A percentile compares a stretch with the other conserved stretches of the same genome.
phyloP scores from a whole-genome alignment of 441 rosid species.

The Erodium trifolium region DNA sequence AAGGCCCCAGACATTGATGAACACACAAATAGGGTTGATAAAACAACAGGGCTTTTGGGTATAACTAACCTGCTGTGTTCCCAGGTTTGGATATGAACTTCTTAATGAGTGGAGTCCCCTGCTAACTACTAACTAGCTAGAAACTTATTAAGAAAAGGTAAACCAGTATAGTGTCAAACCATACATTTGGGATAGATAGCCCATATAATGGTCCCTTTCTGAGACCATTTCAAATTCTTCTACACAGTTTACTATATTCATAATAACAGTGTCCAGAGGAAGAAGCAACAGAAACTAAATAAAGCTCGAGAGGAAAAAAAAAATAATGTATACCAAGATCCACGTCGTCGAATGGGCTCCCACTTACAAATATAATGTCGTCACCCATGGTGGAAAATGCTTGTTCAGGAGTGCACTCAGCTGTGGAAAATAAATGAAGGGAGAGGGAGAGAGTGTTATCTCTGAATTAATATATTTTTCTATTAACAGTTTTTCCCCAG shows the following conservation, averaged over 20 bases:
- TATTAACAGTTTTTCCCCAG: background rate
- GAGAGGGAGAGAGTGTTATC: background rate
- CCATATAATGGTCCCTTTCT: background rate
- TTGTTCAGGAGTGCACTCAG: constrained; percentile 94
- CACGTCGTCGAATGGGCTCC: constrained; percentile 88
- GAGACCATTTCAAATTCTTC: background rate
- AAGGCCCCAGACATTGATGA: no score
- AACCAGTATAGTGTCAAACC: background rate
- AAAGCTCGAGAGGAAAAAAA: background rate
- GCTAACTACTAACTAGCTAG: background rate
- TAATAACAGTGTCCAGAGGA: background rate
- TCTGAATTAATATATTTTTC: constrained; percentile 3
- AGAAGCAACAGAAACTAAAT: background rate
- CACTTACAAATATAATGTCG: constrained; percentile 85
- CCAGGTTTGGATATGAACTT: no score
- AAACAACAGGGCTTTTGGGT: no score
- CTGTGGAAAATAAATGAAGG: constrained; percentile 32
- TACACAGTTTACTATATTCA: background rate
- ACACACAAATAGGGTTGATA: no score
- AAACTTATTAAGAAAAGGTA: background rate
- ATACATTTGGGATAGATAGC: no score
- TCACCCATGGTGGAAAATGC: constrained; percentile 92
- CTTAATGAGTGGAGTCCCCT: no score
- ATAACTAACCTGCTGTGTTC: no score
- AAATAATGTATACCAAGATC: constrained; percentile 59